phyloP scores from a whole-genome alignment of 495 filamentous ascomycete species.

The Penicillium egyptiacum region DNA sequence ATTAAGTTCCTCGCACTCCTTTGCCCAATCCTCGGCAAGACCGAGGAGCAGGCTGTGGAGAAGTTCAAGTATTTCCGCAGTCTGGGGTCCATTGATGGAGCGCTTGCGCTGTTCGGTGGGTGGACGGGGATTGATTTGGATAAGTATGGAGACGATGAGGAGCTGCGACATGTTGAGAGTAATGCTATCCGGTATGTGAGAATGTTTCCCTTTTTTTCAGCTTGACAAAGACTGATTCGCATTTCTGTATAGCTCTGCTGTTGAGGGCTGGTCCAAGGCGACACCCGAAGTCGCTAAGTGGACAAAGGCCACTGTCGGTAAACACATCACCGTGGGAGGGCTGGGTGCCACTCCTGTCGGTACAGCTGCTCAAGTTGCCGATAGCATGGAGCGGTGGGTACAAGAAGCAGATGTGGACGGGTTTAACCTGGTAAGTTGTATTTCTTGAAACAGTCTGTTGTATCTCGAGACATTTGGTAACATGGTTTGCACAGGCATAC shows the following conservation, averaged over 20 bases:
- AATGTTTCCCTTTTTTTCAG: background rate
- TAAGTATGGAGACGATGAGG: slow-evolving; percentile 55
- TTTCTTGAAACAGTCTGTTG: background rate
- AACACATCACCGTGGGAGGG: slow-evolving; percentile 64
- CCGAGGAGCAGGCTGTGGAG: slow-evolving; percentile 53
- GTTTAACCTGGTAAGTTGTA: slow-evolving; percentile 54
- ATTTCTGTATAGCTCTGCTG: slow-evolving; percentile 38
- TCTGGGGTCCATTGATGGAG: slow-evolving; percentile 53
- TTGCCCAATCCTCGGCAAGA: slow-evolving; percentile 52
- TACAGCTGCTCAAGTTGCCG: slow-evolving; percentile 56
- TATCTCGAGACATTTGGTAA: slow-evolving; percentile 1
- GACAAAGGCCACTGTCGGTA: slow-evolving; percentile 62
- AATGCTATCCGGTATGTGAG: slow-evolving; percentile 56
- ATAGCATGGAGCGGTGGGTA: slow-evolving; percentile 61
- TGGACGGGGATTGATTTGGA: slow-evolving; percentile 59
- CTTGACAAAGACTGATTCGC: background rate
- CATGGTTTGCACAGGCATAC: slow-evolving; percentile 44
- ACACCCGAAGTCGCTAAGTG: slow-evolving; percentile 53
- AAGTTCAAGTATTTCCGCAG: slow-evolving; percentile 53
- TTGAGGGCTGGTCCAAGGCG: slow-evolving; percentile 50
- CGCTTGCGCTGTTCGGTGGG: slow-evolving; percentile 56
- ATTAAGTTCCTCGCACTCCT: slow-evolving; percentile 57
- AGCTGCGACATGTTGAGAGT: slow-evolving; percentile 58
- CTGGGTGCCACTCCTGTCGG: slow-evolving; percentile 55
- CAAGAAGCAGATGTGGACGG: slow-evolving; percentile 63